These are phyloP conservation scores for Astrocystis sublimbata DNA, from an alignment of 495 filamentous ascomycete genomes.

Conservation along the genomic window DNA sequence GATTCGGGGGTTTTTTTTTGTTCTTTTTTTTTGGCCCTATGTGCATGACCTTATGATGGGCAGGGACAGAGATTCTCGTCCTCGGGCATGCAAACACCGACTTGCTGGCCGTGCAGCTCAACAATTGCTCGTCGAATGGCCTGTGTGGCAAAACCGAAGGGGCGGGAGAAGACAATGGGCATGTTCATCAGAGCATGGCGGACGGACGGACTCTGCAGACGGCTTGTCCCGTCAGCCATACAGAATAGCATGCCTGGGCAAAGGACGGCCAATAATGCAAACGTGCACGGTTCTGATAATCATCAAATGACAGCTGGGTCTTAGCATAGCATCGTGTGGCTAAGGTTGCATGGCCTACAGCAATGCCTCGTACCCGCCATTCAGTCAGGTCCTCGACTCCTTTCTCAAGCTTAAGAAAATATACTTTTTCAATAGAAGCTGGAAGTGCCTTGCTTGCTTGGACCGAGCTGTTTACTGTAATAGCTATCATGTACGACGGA, in stretches of 20 bases:
- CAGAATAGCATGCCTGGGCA: too few relatives aligned
- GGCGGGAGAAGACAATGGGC: not conserved
- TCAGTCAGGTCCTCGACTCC: not conserved
- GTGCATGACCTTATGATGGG: too few relatives aligned
- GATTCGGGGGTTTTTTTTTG: too few relatives aligned
- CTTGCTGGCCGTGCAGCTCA: not conserved
- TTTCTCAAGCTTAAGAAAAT: slow-evolving; percentile 3
- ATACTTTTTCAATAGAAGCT: too few relatives aligned
- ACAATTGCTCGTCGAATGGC: not conserved
- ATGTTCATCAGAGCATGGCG: not conserved
- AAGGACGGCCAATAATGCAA: not conserved
- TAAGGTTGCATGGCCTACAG: slow-evolving; percentile 10
- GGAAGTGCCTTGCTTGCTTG: slow-evolving; percentile 14
- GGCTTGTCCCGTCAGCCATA: slow-evolving; percentile 9
- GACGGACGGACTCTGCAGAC: not conserved
- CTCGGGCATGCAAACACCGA: too few relatives aligned
- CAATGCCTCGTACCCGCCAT: too few relatives aligned
- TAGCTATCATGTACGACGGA: slow-evolving; percentile 1
- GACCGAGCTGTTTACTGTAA: not conserved
- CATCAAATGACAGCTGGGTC: slow-evolving; percentile 14
- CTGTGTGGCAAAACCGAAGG: not conserved
- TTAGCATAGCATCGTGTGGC: slow-evolving; percentile 8
- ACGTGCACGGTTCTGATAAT: not conserved
- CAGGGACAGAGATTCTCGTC: too few relatives aligned
- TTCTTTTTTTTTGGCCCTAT: too few relatives aligned